phyloP scores from a whole-genome alignment of 257 asterid genomes.

The Linderniella brevidens region DNA sequence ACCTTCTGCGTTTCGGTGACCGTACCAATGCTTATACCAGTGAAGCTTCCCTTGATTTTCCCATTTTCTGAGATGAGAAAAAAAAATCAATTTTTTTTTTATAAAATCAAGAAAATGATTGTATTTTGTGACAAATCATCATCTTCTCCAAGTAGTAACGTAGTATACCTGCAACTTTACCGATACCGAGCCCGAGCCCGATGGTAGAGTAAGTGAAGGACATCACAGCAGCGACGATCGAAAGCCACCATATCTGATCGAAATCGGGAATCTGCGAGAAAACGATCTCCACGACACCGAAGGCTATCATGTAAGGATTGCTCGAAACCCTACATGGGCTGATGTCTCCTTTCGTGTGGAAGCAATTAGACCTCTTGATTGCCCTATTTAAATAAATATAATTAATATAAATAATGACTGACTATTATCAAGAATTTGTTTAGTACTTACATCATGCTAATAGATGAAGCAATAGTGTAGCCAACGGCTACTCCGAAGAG shows the following conservation, averaged over 20 bases:
- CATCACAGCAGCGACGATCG: slow-evolving; percentile 19
- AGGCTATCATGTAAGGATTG: slow-evolving; percentile 17
- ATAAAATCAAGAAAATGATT: not conserved
- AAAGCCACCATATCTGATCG: slow-evolving; percentile 21
- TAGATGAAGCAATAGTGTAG: slow-evolving; percentile 17
- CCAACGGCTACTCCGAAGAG: slow-evolving; percentile 19
- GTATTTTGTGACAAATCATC: not conserved
- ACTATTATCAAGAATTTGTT: not conserved
- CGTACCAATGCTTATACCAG: slow-evolving; percentile 3
- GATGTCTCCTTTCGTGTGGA: slow-evolving; percentile 12
- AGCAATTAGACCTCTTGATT: slow-evolving; percentile 15
- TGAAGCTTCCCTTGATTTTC: slow-evolving; percentile 2
- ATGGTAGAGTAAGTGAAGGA: slow-evolving; percentile 17
- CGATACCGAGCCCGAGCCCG: slow-evolving; percentile 19
- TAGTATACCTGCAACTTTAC: slow-evolving; percentile 12
- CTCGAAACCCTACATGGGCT: slow-evolving; percentile 11
- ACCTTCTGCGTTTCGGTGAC: slow-evolving; percentile 20
- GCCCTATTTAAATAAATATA: slow-evolving; percentile 11
- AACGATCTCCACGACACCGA: slow-evolving; percentile 11
- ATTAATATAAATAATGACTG: not conserved
- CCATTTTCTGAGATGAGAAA: slow-evolving; percentile 1
- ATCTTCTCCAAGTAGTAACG: not conserved
- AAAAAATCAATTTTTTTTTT: not conserved
- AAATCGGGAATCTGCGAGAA: slow-evolving; percentile 19
- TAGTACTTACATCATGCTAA: slow-evolving; percentile 15